Evolutionary conservation across 257 asterid genomes (phyloP), one percentile per base, ranked within the genome.

Genomic region (Coffea eugenioides): DNA sequence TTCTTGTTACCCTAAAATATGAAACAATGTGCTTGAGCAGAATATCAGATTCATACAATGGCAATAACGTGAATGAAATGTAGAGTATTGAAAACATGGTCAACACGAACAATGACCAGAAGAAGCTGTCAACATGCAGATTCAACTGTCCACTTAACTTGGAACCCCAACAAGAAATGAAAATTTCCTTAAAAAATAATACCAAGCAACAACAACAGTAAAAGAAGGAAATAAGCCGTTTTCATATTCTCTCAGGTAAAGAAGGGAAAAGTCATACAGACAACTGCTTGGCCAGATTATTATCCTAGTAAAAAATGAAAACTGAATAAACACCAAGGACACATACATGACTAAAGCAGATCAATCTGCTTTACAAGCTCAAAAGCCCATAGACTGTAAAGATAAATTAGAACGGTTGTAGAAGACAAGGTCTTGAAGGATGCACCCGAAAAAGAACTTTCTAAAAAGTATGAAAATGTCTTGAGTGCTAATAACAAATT

Each of bases 1-100:
- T 76, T 77, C 48, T 67, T 75, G 31, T 83, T 80, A 76, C 89
- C 90, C 97, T 94, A 85, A 76, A 84, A 79, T 39, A 39, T 18
- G 59, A 49, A 70, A 54, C 69, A 84, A 71, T 23, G 13, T 64
- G 34, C 46, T 31, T 57, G 71, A 73, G 74, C 21, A 31, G 34
- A 31, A 31, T 31, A 31, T 31, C 34, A 31, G 34, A 31, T 31
- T 31, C 34, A 31, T 31, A 31, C 34, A 31, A 31, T 31, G 34
- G 34, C 43, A 39, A 39, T 39, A 39, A 74, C n/a, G 25, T 39
- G n/a, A 12, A 59, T 41, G 70, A 41, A 59, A 57, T 27, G 34
- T 31, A 23, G 25, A n/a, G 41, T 25, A 27, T 27, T 16, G 69
- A 25, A 21, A 20, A 57, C 7, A 23, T 62, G 36, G 68, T 3